Evolutionary conservation across 352 stramenopile species (phyloP).

Genomic region (Pythium coloratum): DNA sequence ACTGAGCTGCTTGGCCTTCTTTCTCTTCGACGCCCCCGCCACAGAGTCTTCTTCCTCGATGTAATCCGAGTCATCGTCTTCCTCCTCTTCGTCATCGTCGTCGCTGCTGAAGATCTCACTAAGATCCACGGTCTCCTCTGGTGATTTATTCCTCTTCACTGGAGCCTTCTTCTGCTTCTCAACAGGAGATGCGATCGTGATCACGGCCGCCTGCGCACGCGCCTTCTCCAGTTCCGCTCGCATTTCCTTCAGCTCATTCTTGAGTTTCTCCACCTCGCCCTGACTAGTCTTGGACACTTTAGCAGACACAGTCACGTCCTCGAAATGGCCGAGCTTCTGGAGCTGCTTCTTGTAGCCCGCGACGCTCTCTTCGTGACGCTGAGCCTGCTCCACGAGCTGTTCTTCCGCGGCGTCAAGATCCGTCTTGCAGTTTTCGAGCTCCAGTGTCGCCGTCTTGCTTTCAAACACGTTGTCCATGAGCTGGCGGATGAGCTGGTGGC

Average conservation of each 20-base stretch:
- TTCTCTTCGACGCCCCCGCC: constrained; percentile 6
- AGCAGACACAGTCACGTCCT: constrained; percentile 1
- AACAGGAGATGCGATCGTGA: neutral
- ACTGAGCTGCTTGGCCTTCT: constrained; percentile 1
- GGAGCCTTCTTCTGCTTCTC: constrained; percentile 36
- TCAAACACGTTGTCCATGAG: constrained; percentile 49
- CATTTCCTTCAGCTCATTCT: constrained; percentile 27
- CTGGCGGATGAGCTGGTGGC: constrained; percentile 55
- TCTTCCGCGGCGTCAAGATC: constrained; percentile 36
- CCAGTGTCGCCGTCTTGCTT: constrained; percentile 33
- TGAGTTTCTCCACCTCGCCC: constrained; percentile 11
- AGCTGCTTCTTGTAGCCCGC: constrained; percentile 31
- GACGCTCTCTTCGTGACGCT: constrained; percentile 29
- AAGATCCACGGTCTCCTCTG: constrained; percentile 40
- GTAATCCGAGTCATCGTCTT: constrained; percentile 68
- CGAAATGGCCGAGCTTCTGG: constrained; percentile 20
- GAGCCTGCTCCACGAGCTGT: constrained; percentile 31
- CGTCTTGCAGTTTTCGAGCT: constrained; percentile 38
- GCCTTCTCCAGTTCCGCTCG: constrained; percentile 25
- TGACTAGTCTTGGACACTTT: neutral
- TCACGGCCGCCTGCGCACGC: neutral
- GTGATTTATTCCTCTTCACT: constrained; percentile 32
- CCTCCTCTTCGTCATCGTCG: constrained; percentile 55
- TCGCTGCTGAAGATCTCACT: constrained; percentile 55
- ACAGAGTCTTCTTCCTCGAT: constrained; percentile 44